Conservation (phyloP, 2,329 filamentous ascomycete genomes). For the Zelopaecilomyces penicillatus region DNA sequence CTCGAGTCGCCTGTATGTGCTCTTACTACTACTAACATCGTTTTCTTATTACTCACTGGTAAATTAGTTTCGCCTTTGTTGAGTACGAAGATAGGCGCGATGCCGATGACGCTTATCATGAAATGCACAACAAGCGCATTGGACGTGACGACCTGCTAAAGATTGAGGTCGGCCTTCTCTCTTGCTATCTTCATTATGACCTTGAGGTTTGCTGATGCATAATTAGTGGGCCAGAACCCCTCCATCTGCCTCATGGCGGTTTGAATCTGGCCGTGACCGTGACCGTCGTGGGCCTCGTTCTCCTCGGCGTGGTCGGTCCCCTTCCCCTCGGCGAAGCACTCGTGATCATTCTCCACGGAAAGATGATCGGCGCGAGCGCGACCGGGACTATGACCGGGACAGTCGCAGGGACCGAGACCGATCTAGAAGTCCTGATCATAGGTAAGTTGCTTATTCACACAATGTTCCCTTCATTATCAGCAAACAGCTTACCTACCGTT, state of each 20-base stretch:
- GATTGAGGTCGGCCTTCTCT: slow-evolving; percentile 66
- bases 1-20: slow-evolving; percentile 84
- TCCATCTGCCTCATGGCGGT: slow-evolving; percentile 95
- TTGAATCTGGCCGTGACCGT: slow-evolving; percentile 81
- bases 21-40: not conserved
- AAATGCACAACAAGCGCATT: slow-evolving; percentile 99
- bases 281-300: slow-evolving; percentile 48
- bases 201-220: not conserved
- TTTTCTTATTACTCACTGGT: not conserved
- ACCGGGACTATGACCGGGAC: slow-evolving; percentile 70
- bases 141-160: slow-evolving; percentile 92
- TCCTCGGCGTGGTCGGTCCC: slow-evolving; percentile 62
- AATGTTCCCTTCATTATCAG: not conserved
- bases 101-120: slow-evolving; percentile 97
- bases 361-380: slow-evolving; percentile 75
- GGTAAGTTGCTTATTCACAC: slow-evolving; percentile 29
- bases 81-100: slow-evolving; percentile 98
- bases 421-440: slow-evolving; percentile 60
- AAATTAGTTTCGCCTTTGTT: slow-evolving; percentile 80
- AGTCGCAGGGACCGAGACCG: slow-evolving; percentile 69
- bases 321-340: slow-evolving; percentile 66
- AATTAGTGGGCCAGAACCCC: slow-evolving; percentile 95
- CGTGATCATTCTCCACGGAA: slow-evolving; percentile 82
- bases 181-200: slow-evolving; percentile 4
- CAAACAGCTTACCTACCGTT: slow-evolving; percentile 19